A percentile compares a stretch with the other conserved stretches of the same genome.
Conservation (phyloP, 192 early-diverging fungal genomes). For the Umbelopsis sp. region DNA sequence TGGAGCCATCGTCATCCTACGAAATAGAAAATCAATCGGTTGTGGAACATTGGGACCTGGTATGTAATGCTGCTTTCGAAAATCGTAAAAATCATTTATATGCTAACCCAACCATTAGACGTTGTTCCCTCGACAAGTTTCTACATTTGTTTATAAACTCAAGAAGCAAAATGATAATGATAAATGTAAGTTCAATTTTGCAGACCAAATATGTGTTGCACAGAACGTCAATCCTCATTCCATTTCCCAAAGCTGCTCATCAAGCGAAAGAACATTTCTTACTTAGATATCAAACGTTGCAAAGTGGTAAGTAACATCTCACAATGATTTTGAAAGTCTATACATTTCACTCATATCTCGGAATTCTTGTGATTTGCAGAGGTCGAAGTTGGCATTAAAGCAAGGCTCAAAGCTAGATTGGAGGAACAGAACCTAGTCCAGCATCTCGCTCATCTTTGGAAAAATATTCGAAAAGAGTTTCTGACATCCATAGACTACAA, state of each 20-base stretch:
- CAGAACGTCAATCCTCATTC: neutral
- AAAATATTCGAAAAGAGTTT: slow-evolving; percentile 51
- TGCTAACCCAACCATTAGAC: slow-evolving; percentile 37
- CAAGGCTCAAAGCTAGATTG: slow-evolving; percentile 45
- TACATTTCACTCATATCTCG: neutral
- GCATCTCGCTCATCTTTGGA: slow-evolving; percentile 47
- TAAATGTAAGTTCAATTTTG: slow-evolving; percentile 33
- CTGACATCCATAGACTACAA: slow-evolving; percentile 56
- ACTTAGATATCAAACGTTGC: slow-evolving; percentile 50
- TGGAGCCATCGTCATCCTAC: slow-evolving; percentile 48
- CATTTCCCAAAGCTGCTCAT: neutral
- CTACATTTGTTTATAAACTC: slow-evolving; percentile 60
- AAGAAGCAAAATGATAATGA: slow-evolving; percentile 36
- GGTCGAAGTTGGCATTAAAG: slow-evolving; percentile 49
- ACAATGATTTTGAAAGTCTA: neutral
- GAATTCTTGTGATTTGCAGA: slow-evolving; percentile 34
- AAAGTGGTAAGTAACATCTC: slow-evolving; percentile 43
- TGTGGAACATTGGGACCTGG: slow-evolving; percentile 40
- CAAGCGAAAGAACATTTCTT: slow-evolving; percentile 53
- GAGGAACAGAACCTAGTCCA: slow-evolving; percentile 49
- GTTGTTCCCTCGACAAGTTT: slow-evolving; percentile 55
- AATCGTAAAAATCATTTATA: neutral
- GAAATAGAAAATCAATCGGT: slow-evolving; percentile 38
- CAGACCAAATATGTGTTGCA: neutral
- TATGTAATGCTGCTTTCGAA: slow-evolving; percentile 1